Base-by-base conservation (phyloP, 1,284 basidiomycete genomes). In the Tylopilus sp. region DNA sequence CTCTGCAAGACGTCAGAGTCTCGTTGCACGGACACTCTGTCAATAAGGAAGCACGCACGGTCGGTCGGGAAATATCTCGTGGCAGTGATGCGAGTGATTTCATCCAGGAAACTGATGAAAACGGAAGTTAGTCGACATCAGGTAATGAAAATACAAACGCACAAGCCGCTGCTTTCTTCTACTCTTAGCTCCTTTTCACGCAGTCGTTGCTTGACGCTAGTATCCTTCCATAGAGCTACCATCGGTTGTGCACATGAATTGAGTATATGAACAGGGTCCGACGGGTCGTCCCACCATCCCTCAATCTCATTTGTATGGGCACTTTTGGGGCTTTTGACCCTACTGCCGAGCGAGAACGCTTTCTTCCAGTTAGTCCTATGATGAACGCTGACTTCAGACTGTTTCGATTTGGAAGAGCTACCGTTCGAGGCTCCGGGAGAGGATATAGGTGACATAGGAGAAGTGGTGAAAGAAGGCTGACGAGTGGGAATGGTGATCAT, bases 161-260 rank as follows among this genome's bases (percentile, higher is more conserved):
- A 89, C 88, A 90, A 90, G 39, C 88, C 88, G 52, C 85, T 83
- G 65, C 82, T 87, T 64, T 91, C 87, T 68, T 91, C 84, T 52
- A 89, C 60, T 58, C 86, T 73, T 44, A 89, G 62, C 21, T 76
- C 73, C 62, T 77, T 80, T 70, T 87, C 82, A 45, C 74, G 71
- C 44, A 91, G 69, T 48, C 79, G 72, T 59, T 75, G 71, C 54
- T 73, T 73, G 46, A 91, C 86, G 52, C 71, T 73, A 18, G 72
- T 62, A 64, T 90, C 87, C 57, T 73, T 72, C 88, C 88, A 91
- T 37, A 91, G 73, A 54, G 83, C 77, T 54, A 74, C 59, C 80
- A 91, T 89, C 41, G 74, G 72, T 43, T 75, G 73, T 9, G 78
- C 77, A 63, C 79, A 85, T 15, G 77, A 74, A 59, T 82, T 73